Evolutionary conservation across 1,139 yeast species (phyloP).

Genomic region (Yamadazyma oceani): DNA sequence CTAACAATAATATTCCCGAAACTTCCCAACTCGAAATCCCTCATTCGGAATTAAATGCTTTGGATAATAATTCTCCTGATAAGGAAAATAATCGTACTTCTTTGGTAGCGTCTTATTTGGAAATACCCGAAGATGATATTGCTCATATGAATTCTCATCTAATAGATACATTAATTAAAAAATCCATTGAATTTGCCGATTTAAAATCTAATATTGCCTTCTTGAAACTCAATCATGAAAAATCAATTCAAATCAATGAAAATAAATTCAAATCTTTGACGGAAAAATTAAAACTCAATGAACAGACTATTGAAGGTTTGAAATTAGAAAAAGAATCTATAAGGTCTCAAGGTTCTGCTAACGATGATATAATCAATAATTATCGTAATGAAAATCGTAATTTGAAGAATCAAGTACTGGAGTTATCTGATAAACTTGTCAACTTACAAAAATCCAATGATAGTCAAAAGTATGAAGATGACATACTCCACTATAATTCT

Average conservation of each 20-base stretch:
- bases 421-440: constrained; percentile 17
- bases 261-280: constrained; percentile 22
- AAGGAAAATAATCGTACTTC: constrained; percentile 7
- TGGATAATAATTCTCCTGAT: constrained; percentile 1
- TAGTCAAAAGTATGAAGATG: constrained; percentile 28
- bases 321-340: constrained; percentile 26
- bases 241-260: constrained; percentile 37
- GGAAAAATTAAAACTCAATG: constrained; percentile 25
- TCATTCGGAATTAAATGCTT: constrained; percentile 1
- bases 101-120: constrained; percentile 31
- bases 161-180: constrained; percentile 37
- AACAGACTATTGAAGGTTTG: constrained; percentile 30
- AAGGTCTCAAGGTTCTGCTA: constrained; percentile 22
- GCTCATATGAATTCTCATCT: constrained; percentile 21
- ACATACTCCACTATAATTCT: constrained; percentile 48
- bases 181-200: constrained; percentile 49
- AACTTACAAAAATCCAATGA: constrained; percentile 15
- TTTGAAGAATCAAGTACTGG: constrained; percentile 22
- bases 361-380: constrained; percentile 11
- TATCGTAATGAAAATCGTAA: constrained; percentile 23
- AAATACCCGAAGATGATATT: constrained; percentile 26
- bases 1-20: neutral
- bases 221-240: constrained; percentile 56
- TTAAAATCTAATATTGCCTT: constrained; percentile 52
- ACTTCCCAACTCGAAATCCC: constrained; percentile 6